phyloP scores from a whole-genome alignment of 2,329 filamentous ascomycete genomes.

The Penicillium sp. region DNA sequence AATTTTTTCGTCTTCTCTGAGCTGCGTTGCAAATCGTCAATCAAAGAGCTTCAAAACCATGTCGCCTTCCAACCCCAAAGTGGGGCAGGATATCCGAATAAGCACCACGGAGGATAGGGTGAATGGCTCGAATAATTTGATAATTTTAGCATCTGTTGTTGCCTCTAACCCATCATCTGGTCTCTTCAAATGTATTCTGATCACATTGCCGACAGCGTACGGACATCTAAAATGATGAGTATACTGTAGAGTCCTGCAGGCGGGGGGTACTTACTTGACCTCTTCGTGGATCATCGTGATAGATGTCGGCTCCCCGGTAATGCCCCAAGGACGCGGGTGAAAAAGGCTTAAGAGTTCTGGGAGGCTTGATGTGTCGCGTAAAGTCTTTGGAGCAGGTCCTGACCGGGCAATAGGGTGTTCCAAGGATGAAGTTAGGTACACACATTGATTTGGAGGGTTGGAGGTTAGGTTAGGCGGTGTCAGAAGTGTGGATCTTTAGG shows the following conservation, averaged over 20 bases:
- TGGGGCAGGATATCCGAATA: conserved; percentile 3
- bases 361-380: too few species aligned
- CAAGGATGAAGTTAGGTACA: too few species aligned
- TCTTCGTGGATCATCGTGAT: background rate
- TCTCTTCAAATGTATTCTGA: conserved; percentile 1
- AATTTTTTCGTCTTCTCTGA: conserved; percentile 11
- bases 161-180: background rate
- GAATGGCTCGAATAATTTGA: background rate
- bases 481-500: too few species aligned
- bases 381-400: too few species aligned
- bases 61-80: conserved; percentile 5
- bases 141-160: background rate
- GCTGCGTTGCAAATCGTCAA: conserved; percentile 16
- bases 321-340: too few species aligned
- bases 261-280: background rate
- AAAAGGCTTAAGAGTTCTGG: too few species aligned
- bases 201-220: too few species aligned
- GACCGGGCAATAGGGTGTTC: too few species aligned
- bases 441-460: too few species aligned
- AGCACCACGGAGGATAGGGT: background rate
- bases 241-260: background rate
- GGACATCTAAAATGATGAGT: background rate
- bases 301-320: too few species aligned
- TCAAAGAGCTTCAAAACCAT: conserved; percentile 23
- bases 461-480: too few species aligned